Evolutionary conservation across 108 stramenopile genomes (phyloP).

Genomic region (Nitzschia sp.): DNA sequence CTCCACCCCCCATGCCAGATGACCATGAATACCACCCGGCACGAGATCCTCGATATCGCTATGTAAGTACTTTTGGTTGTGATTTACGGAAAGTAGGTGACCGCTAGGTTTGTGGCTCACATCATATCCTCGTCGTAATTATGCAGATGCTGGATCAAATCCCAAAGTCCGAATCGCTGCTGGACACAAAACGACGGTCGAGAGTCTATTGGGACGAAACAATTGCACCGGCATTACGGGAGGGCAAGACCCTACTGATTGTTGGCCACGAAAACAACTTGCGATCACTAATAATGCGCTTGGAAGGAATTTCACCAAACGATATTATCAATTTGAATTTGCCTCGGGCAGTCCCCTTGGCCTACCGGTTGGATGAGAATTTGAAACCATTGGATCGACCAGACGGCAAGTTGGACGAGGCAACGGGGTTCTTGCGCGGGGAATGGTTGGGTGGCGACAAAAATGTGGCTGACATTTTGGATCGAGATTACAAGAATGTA

Average conservation of each 20-base stretch:
- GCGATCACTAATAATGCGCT: conserved; percentile 91
- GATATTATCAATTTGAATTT: conserved; percentile 91
- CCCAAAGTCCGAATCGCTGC: conserved; percentile 79
- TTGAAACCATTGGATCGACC: conserved; percentile 75
- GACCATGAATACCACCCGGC: conserved; percentile 80
- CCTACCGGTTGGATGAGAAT: conserved; percentile 82
- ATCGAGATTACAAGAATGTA: conserved; percentile 78
- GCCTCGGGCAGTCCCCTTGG: conserved; percentile 91
- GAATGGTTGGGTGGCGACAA: conserved; percentile 83
- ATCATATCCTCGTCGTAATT: background rate
- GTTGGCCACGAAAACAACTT: conserved; percentile 98
- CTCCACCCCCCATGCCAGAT: conserved; percentile 82
- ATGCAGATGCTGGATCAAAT: conserved; percentile 63
- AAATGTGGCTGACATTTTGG: conserved; percentile 72
- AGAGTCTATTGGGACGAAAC: conserved; percentile 88
- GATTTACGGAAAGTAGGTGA: background rate
- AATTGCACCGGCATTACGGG: conserved; percentile 77
- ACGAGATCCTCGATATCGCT: conserved; percentile 78
- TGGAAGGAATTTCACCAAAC: conserved; percentile 87
- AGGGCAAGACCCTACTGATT: conserved; percentile 90
- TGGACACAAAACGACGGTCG: conserved; percentile 84
- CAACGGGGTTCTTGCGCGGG: conserved; percentile 79
- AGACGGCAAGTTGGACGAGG: conserved; percentile 76
- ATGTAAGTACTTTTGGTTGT: conserved; percentile 46
- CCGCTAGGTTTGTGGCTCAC: background rate